Base-by-base conservation (phyloP, 768 basidiomycete genomes). In the Lentinula lateritia region DNA sequence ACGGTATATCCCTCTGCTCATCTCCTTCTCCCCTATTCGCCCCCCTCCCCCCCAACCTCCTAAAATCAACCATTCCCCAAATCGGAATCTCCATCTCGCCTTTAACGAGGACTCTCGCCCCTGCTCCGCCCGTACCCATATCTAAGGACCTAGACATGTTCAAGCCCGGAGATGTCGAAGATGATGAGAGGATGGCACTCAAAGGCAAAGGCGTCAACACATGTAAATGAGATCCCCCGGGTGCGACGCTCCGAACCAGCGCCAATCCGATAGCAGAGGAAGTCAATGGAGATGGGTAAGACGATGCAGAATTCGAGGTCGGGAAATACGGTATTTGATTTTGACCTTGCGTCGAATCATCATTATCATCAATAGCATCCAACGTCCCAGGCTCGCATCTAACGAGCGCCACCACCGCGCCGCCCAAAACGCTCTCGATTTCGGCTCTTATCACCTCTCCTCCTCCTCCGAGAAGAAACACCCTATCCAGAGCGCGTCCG, bases 41-140 rank as follows among this genome's bases (percentile, higher is more conserved):
- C 73, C 8, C 71, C 72, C 1, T 72, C 73, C 4, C 65, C 68
- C 28, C 76, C 73, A 61, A 8, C 15, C 20, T 60, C 6, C 74
- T 69, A 71, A 86, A 89, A 71, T 95, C 93, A 54, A 97, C 75
- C 87, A 93, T 85, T 0, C 89, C 93, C 86, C 89, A 90, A 0
- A 94, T 76, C 0, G 95, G 95, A 0, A 97, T 73, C 71, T 95
- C 93, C 67, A 95, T 77, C 69, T 94, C 93, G 7, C 95, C 95
- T 71, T 91, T 94, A 50, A 96, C 85, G 3, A 96, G 67, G 16
- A 85, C 75, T 4, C 83, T 74, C 23, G 68, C 69, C 15, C 70
- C 66, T 0, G 68, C 64, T 28, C 2, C 28, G 28, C 28, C 28
- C 28, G 28, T 28, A 28, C 28, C 28, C 28, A 28, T 28, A 4